These are phyloP conservation scores for Naganishia vishniacii DNA, from an alignment of 768 basidiomycete genomes.

Conservation along the genomic window DNA sequence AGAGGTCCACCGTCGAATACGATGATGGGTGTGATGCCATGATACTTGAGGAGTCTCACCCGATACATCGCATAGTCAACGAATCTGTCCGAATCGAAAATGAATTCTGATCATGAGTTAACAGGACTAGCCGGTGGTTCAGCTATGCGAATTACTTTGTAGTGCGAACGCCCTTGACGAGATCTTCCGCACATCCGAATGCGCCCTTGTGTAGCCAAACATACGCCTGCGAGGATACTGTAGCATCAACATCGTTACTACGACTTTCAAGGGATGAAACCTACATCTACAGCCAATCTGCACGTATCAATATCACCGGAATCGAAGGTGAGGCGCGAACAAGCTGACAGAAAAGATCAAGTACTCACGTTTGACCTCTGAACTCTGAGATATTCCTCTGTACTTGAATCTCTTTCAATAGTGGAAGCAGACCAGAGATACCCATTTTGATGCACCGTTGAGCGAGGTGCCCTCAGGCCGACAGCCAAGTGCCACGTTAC, in stretches of 20 bases:
- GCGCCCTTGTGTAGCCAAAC: slow-evolving; percentile 66
- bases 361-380: slow-evolving; percentile 61
- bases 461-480: too few relatives aligned
- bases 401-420: slow-evolving; percentile 82
- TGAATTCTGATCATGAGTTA: background rate
- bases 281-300: slow-evolving; percentile 10
- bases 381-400: slow-evolving; percentile 73
- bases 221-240: slow-evolving; percentile 56
- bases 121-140: slow-evolving; percentile 13
- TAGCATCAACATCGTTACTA: too few relatives aligned
- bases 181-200: slow-evolving; percentile 80
- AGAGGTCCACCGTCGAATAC: slow-evolving; percentile 96
- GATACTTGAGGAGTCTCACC: slow-evolving; percentile 75
- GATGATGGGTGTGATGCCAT: slow-evolving; percentile 78
- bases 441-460: slow-evolving; percentile 59
- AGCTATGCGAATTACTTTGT: slow-evolving; percentile 57
- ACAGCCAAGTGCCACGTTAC: too few relatives aligned
- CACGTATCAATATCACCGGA: too few relatives aligned
- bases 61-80: slow-evolving; percentile 94
- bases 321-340: background rate
- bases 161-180: slow-evolving; percentile 77
- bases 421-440: slow-evolving; percentile 79
- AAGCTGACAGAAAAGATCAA: background rate
- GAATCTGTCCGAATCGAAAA: slow-evolving; percentile 58
- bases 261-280: background rate